Evolutionary conservation across 2,329 filamentous ascomycete species (phyloP).

Genomic region (Dactylellina parvicollis): DNA sequence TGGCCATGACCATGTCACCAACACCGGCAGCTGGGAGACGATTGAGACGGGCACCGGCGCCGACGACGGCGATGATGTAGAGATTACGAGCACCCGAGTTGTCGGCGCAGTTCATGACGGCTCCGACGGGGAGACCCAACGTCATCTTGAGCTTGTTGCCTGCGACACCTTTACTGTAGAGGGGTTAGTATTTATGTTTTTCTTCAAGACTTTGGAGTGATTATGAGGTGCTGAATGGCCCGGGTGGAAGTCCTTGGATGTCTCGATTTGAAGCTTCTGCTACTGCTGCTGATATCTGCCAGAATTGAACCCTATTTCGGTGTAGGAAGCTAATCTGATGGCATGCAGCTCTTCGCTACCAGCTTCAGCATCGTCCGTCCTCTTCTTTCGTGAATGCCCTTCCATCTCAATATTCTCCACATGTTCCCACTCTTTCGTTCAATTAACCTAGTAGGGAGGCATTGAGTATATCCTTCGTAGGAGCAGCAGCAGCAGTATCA

Average conservation of each 20-base stretch:
- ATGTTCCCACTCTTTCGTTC: no score
- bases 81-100: slow-evolving; percentile 99
- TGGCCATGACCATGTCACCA: slow-evolving; percentile 99
- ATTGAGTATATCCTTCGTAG: neutral
- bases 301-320: no score
- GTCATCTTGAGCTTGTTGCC: slow-evolving; percentile 99
- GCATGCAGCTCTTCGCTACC: no score
- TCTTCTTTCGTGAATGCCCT: no score
- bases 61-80: slow-evolving; percentile 99
- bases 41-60: slow-evolving; percentile 97
- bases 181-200: slow-evolving; percentile 22
- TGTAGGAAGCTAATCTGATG: no score
- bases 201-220: neutral
- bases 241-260: neutral
- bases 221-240: neutral
- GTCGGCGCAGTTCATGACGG: slow-evolving; percentile 99
- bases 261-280: neutral
- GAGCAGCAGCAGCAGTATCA: slow-evolving; percentile 27
- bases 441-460: no score
- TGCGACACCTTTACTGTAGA: slow-evolving; percentile 73
- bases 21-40: slow-evolving; percentile 96
- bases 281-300: neutral
- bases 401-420: no score
- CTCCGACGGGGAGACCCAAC: slow-evolving; percentile 98
- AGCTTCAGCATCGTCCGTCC: no score